Conservation (phyloP, 805 yeast genomes). For the Clavispora carvajalis region DNA sequence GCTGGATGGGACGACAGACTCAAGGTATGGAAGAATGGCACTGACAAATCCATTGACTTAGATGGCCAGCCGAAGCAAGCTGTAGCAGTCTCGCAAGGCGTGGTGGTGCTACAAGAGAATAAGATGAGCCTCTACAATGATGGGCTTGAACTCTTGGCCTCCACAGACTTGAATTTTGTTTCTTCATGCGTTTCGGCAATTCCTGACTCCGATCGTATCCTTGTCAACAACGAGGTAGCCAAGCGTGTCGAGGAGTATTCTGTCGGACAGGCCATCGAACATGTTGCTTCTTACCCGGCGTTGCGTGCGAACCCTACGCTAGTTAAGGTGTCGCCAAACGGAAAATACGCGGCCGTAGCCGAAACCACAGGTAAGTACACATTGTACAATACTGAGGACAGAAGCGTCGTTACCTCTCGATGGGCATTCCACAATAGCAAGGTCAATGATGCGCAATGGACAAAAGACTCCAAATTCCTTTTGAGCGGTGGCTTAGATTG, state of each 20-base stretch:
- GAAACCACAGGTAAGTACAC: constrained; percentile 82
- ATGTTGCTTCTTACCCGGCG: constrained; percentile 24
- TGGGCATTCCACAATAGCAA: constrained; percentile 95
- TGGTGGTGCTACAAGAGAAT: constrained; percentile 25
- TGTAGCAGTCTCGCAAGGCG: constrained; percentile 20
- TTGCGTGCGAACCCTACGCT: constrained; percentile 60
- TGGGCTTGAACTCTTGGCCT: constrained; percentile 10
- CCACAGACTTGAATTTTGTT: constrained; percentile 17
- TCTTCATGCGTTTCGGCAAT: constrained; percentile 23
- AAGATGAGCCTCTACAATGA: constrained; percentile 21
- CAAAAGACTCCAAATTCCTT: constrained; percentile 61
- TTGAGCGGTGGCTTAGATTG: constrained; percentile 85
- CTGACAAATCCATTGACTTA: constrained; percentile 12
- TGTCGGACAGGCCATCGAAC: constrained; percentile 45
- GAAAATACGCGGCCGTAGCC: constrained; percentile 70
- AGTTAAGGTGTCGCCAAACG: constrained; percentile 67
- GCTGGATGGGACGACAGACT: constrained; percentile 88
- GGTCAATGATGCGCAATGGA: constrained; percentile 77
- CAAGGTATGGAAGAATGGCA: constrained; percentile 31
- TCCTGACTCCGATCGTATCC: constrained; percentile 16
- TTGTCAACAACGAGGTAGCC: constrained; percentile 26
- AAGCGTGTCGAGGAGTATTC: constrained; percentile 28
- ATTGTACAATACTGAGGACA: constrained; percentile 55
- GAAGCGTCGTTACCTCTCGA: constrained; percentile 65
- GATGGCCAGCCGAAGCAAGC: constrained; percentile 34